Percentiles rank a stretch among this genome's conserved stretches.
Evolutionary conservation across 83 land plant species (phyloP).

Genomic region (Diphasiastrum complanatum): DNA sequence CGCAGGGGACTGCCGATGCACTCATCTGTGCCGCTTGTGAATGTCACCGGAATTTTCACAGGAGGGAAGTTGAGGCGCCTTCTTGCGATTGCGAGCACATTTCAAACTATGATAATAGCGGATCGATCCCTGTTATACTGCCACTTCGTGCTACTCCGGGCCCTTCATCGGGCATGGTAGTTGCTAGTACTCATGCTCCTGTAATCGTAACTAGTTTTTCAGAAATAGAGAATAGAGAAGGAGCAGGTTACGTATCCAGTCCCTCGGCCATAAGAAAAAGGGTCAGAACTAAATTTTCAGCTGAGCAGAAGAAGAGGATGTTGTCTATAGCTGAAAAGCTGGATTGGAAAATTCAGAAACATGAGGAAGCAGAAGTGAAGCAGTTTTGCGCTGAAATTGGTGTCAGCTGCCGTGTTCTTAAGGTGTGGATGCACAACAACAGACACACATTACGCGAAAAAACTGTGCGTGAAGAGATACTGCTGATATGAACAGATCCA

Average conservation of each 20-base stretch:
- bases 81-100: background rate
- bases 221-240: background rate
- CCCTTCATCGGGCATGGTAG: background rate
- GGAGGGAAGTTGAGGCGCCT: background rate
- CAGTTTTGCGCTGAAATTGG: constrained; percentile 35
- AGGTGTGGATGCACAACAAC: constrained; percentile 44
- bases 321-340: constrained; percentile 34
- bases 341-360: constrained; percentile 34
- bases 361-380: constrained; percentile 17
- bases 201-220: background rate
- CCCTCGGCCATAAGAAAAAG: constrained; percentile 17
- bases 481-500: no score
- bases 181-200: background rate
- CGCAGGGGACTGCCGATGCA: background rate
- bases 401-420: constrained; percentile 29
- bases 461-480: no score
- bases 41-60: constrained; percentile 48
- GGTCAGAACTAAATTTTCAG: constrained; percentile 34
- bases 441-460: no score
- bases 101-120: no score
- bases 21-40: constrained; percentile 34
- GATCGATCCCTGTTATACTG: no score
- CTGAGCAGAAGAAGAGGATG: constrained; percentile 43
- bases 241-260: background rate
- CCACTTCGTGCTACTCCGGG: background rate